Evolutionary conservation across 352 stramenopile species (phyloP).

Genomic region (Plasmopara halstedii): DNA sequence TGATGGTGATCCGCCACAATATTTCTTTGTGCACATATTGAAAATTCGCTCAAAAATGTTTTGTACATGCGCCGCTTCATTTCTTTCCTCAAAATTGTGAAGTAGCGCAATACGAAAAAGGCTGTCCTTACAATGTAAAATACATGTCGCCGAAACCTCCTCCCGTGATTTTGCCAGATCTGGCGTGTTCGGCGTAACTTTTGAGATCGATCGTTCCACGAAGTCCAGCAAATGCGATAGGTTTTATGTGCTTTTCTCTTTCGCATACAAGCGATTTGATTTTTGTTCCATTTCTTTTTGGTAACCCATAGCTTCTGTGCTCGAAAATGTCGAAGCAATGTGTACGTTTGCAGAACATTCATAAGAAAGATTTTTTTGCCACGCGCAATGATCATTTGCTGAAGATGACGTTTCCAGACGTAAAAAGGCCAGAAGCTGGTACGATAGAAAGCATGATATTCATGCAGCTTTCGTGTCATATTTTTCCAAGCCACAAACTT

Average conservation of each 20-base stretch:
- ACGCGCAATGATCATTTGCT: conserved; percentile 55
- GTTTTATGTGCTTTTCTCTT: conserved; percentile 18
- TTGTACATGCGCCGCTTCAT: conserved; percentile 31
- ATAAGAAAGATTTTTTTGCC: conserved; percentile 51
- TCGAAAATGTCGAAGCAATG: conserved; percentile 48
- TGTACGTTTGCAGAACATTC: conserved; percentile 48
- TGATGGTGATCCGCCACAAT: conserved; percentile 5
- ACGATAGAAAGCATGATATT: conserved; percentile 52
- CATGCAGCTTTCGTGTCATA: conserved; percentile 33
- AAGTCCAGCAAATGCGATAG: conserved; percentile 20
- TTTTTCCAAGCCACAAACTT: conserved; percentile 67
- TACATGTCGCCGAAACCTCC: conserved; percentile 55
- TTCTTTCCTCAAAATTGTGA: conserved; percentile 46
- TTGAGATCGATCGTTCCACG: conserved; percentile 26
- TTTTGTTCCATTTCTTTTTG: conserved; percentile 23
- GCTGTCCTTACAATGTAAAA: conserved; percentile 49
- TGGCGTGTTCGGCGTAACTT: conserved; percentile 21
- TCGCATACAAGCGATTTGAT: conserved; percentile 19
- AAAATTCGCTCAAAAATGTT: conserved; percentile 24
- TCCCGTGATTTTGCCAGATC: conserved; percentile 36
- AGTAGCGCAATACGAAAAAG: conserved; percentile 53
- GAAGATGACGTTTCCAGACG: conserved; percentile 68
- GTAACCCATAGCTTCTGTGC: conserved; percentile 31
- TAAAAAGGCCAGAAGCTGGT: conserved; percentile 76
- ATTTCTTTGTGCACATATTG: conserved; percentile 13